These are phyloP conservation scores for Nicotiana benthamiana DNA, from an alignment of 257 asterid species.

Conservation along the genomic window DNA sequence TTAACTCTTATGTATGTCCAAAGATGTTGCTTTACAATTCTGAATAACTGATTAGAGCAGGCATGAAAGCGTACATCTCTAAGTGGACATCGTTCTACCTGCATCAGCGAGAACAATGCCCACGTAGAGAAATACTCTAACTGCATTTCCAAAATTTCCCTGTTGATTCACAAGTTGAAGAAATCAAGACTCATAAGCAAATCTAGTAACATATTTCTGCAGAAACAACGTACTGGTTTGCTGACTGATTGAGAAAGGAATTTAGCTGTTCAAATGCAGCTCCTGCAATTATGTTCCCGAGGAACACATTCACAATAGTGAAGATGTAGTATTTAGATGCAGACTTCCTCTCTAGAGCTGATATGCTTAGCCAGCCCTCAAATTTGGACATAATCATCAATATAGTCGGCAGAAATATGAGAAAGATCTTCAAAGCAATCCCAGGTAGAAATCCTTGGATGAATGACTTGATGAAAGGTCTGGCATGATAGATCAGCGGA, in stretches of 20 bases:
- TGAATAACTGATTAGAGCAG: neutral
- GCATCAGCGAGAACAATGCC: neutral
- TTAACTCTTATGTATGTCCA: neutral
- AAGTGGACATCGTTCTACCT: neutral
- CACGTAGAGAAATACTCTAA: neutral
- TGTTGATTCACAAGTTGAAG: neutral
- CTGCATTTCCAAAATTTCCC: neutral
- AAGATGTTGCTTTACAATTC: neutral
- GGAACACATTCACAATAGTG: slow-evolving; percentile 82
- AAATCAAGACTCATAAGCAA: neutral
- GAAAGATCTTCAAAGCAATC: slow-evolving; percentile 88
- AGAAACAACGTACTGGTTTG: slow-evolving; percentile 52
- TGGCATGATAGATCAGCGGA: slow-evolving; percentile 32
- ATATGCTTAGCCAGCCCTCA: slow-evolving; percentile 77
- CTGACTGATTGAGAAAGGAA: slow-evolving; percentile 55
- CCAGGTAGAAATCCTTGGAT: slow-evolving; percentile 97
- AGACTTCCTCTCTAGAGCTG: slow-evolving; percentile 71
- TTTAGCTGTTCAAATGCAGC: slow-evolving; percentile 81
- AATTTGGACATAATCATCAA: slow-evolving; percentile 89
- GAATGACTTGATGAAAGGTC: slow-evolving; percentile 73
- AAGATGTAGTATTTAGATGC: slow-evolving; percentile 67
- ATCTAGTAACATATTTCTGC: neutral
- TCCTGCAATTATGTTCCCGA: slow-evolving; percentile 77
- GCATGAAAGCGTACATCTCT: neutral
- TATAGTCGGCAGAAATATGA: slow-evolving; percentile 70